A percentile compares a stretch with the other conserved stretches of the same genome.
Conservation (phyloP, 495 filamentous ascomycete genomes). For the Rhypophila decipiens region DNA sequence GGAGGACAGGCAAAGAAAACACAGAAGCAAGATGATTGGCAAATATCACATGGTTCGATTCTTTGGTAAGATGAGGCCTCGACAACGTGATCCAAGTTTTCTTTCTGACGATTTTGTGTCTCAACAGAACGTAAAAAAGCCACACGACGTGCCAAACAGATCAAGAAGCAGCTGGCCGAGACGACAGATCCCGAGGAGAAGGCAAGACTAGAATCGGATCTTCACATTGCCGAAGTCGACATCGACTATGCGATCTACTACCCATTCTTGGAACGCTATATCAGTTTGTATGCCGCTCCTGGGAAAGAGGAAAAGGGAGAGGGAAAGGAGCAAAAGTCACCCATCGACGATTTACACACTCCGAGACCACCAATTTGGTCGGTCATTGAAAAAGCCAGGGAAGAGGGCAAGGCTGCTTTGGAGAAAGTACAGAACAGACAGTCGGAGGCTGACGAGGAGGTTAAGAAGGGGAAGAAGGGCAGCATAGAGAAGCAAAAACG, state of each 20-base stretch:
- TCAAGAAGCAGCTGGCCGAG: constrained; percentile 49
- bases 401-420: constrained; percentile 52
- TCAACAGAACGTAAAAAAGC: constrained; percentile 77
- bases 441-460: constrained; percentile 3
- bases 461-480: background rate
- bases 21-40: constrained; percentile 65
- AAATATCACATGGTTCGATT: constrained; percentile 95
- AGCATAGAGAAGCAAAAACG: background rate
- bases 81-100: background rate
- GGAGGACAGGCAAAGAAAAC: constrained; percentile 47
- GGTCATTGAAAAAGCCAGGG: constrained; percentile 60
- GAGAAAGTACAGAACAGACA: constrained; percentile 42
- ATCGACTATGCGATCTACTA: constrained; percentile 81
- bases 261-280: constrained; percentile 73
- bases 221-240: constrained; percentile 71
- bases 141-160: constrained; percentile 57
- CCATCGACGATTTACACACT: constrained; percentile 27
- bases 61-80: constrained; percentile 51
- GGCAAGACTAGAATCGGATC: constrained; percentile 44
- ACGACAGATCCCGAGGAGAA: constrained; percentile 42
- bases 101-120: background rate
- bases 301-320: constrained; percentile 5
- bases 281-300: constrained; percentile 56
- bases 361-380: constrained; percentile 59
- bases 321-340: constrained; percentile 23